These are phyloP conservation scores for Coleophoma cylindrospora DNA, from an alignment of 2,329 filamentous ascomycete species.

Conservation along the genomic window DNA sequence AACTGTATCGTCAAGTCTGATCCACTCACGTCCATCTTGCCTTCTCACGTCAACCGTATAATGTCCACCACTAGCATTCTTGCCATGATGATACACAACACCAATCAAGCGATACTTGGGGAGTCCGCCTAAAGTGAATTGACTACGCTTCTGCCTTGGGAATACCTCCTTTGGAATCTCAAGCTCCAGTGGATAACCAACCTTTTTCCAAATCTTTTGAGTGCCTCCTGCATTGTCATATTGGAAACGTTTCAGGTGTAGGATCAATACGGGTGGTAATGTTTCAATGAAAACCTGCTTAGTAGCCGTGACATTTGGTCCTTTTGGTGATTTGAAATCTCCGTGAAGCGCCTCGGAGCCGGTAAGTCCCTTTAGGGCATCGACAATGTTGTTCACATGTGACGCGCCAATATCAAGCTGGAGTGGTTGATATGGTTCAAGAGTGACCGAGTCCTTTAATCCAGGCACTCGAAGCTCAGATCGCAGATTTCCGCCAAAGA, in stretches of 20 bases:
- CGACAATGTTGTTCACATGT: constrained; percentile 83
- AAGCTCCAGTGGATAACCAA: constrained; percentile 90
- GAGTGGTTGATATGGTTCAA: constrained; percentile 89
- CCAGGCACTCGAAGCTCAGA: constrained; percentile 86
- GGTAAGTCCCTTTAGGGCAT: constrained; percentile 82
- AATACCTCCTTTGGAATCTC: constrained; percentile 91
- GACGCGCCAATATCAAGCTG: constrained; percentile 90
- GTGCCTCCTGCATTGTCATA: constrained; percentile 85
- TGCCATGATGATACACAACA: constrained; percentile 96
- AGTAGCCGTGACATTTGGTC: constrained; percentile 71
- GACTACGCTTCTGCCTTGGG: constrained; percentile 64
- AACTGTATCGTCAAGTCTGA: constrained; percentile 89
- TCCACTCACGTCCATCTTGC: constrained; percentile 94
- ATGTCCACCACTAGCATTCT: constrained; percentile 91
- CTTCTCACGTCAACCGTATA: constrained; percentile 97
- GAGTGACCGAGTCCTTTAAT: constrained; percentile 82
- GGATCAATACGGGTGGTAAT: constrained; percentile 83
- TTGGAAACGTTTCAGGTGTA: constrained; percentile 96
- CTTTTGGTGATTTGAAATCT: constrained; percentile 75
- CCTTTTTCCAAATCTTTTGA: constrained; percentile 97
- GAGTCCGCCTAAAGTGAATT: constrained; percentile 61
- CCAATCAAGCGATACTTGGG: constrained; percentile 83
- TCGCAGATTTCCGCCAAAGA: constrained; percentile 87
- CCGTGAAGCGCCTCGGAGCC: constrained; percentile 80
- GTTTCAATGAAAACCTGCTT: constrained; percentile 96